Evolutionary conservation across 768 basidiomycete genomes (phyloP).

Genomic region (Suillus brevipes): DNA sequence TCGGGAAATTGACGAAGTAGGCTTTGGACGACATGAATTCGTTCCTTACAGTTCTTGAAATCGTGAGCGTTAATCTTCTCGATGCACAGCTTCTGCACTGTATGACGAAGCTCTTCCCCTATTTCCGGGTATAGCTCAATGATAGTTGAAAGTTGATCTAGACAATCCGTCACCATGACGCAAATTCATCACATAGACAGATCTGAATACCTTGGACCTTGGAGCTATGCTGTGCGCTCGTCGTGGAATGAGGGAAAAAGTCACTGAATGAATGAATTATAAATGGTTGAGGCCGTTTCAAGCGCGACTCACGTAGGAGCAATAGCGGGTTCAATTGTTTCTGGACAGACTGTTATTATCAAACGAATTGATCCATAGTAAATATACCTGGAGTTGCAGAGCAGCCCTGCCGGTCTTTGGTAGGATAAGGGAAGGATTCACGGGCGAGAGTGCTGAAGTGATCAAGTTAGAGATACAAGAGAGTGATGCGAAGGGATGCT

Average conservation of each 20-base stretch:
- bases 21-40: constrained; percentile 14
- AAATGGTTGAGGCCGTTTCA: background rate
- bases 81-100: constrained; percentile 5
- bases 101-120: background rate
- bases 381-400: constrained; percentile 10
- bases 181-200: background rate
- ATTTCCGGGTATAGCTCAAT: constrained; percentile 18
- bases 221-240: background rate
- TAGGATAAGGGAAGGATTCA: constrained; percentile 17
- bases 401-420: background rate
- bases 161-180: background rate
- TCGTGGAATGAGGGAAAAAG: too few species aligned
- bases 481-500: constrained; percentile 11
- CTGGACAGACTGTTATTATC: constrained; percentile 5
- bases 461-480: background rate
- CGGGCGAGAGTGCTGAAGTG: constrained; percentile 10
- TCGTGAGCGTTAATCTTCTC: constrained; percentile 13
- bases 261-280: background rate
- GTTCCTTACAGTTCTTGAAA: constrained; percentile 13
- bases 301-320: background rate
- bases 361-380: too few species aligned
- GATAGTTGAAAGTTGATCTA: constrained; percentile 15
- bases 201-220: background rate
- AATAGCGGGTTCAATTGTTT: constrained; percentile 6
- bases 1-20: background rate